phyloP scores from a whole-genome alignment of 2,329 filamentous ascomycete genomes.

The Phoma sp. region DNA sequence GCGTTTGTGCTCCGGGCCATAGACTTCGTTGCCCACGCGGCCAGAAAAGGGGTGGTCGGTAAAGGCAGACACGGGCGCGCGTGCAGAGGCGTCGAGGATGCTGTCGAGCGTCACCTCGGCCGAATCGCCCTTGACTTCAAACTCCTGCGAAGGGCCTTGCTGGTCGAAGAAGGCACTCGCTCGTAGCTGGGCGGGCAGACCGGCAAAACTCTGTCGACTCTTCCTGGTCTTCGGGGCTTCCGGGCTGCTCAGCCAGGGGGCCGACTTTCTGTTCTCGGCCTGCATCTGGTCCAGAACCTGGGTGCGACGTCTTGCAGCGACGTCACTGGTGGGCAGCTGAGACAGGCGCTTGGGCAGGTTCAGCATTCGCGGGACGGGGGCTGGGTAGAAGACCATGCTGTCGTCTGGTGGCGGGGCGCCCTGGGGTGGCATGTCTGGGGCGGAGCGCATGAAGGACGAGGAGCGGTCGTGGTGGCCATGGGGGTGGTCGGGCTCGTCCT shows the following conservation, averaged over 20 bases:
- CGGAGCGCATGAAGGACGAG: conserved; percentile 53
- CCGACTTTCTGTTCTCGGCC: conserved; percentile 61
- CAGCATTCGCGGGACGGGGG: conserved; percentile 90
- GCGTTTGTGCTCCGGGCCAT: conserved; percentile 59
- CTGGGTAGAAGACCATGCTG: conserved; percentile 93
- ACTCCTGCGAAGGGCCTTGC: conserved; percentile 63
- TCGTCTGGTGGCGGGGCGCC: conserved; percentile 67
- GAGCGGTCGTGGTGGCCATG: conserved; percentile 33
- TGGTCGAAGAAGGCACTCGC: conserved; percentile 90
- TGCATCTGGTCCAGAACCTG: conserved; percentile 73
- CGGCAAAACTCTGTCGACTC: conserved; percentile 55
- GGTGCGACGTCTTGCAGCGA: conserved; percentile 74
- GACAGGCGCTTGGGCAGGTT: conserved; percentile 91
- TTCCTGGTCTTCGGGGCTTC: conserved; percentile 32
- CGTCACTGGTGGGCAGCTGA: conserved; percentile 69
- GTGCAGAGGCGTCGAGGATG: conserved; percentile 88
- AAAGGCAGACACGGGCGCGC: conserved; percentile 88
- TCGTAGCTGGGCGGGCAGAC: conserved; percentile 81
- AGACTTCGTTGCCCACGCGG: conserved; percentile 76
- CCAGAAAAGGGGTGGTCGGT: conserved; percentile 88
- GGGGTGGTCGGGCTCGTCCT: conserved; percentile 21
- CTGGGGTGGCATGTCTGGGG: conserved; percentile 28
- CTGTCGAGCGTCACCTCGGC: conserved; percentile 88
- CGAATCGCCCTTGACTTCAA: conserved; percentile 74
- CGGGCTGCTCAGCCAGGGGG: conserved; percentile 32